Base-by-base conservation (phyloP, 179 eudicot genomes). In the Beta lomatogona region DNA sequence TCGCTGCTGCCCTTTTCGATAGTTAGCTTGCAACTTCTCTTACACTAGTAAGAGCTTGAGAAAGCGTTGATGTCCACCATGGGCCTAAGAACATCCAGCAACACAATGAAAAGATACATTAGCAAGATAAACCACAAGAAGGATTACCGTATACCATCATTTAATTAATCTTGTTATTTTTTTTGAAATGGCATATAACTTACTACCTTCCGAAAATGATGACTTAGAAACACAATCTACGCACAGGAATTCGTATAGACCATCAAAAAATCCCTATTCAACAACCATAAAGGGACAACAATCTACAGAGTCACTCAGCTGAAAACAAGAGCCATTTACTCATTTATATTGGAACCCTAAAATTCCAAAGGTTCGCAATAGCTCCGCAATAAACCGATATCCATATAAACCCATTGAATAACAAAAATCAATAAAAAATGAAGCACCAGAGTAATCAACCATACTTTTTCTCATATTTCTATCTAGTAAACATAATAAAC, bases 11-110 rank as follows among this genome's bases (percentile, higher is more conserved):
- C 55, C 80, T 84, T 72, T 72, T 22, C 67, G 81, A 66, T 70
- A 70, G 60, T 59, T 69, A 76, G 54, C 71, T 63, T 18, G 70
- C 58, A 69, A 45, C 78, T 81, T 67, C 84, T 68, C 85, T 75
- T 77, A 66, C 77, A 80, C 84, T 87, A 71, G 83, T 82, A 85
- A 82, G 83, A 77, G 57, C 82, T 55, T 67, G 84, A 76, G 44
- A 31, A 57, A 31, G 63, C 7, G 7, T 46, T 22, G 52, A 58
- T 48, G 31, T 15, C 77, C 36, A 77, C 77, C 78, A 70, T 76
- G 63, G 44, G 61, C 80, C 82, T 75, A 73, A 15, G 9, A 21
- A 60, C 58, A 76, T 36, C 15, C 31, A 57, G 31, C 45, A 52
- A 13, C 22, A 73, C 55, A 36, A 19, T 36, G 31, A 57, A 10